Conservation (phyloP, 805 yeast genomes). For the Kuraishia molischiana region DNA sequence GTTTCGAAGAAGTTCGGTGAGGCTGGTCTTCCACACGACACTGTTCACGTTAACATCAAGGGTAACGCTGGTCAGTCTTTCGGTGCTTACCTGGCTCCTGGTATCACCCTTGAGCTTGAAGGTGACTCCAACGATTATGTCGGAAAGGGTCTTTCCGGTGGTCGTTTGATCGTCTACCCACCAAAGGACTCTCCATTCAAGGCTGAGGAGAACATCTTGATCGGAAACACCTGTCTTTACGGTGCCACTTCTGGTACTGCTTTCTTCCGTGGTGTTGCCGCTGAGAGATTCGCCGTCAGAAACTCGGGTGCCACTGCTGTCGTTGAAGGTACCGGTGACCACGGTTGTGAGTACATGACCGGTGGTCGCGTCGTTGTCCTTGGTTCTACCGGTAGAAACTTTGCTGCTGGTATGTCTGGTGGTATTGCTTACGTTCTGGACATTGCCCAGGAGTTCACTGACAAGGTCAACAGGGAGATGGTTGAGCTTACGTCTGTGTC, state of each 20-base stretch:
- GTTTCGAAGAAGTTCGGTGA: conserved; percentile 92
- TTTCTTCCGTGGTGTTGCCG: conserved; percentile 93
- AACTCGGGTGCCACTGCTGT: conserved; percentile 98
- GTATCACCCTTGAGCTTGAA: conserved; percentile 88
- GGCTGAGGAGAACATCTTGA: conserved; percentile 92
- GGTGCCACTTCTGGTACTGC: conserved; percentile 97
- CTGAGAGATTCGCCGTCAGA: conserved; percentile 97
- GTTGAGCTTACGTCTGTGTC: conserved; percentile 69
- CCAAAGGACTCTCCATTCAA: conserved; percentile 76
- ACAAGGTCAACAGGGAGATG: conserved; percentile 70
- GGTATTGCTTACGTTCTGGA: conserved; percentile 97
- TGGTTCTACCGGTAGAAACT: conserved; percentile 86
- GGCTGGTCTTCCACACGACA: conserved; percentile 88
- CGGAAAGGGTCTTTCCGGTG: conserved; percentile 96
- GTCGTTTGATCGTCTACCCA: conserved; percentile 86
- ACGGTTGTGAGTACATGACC: conserved; percentile 99
- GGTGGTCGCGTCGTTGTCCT: conserved; percentile 96
- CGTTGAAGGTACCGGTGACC: conserved; percentile 96
- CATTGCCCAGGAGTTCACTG: conserved; percentile 84
- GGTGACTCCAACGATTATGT: conserved; percentile 98
- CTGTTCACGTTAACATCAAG: conserved; percentile 81
- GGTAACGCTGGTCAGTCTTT: conserved; percentile 98
- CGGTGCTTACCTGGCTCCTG: conserved; percentile 95
- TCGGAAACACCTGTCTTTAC: conserved; percentile 95
- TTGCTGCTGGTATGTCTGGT: conserved; percentile 98